phyloP scores from a whole-genome alignment of 1,139 yeast species.

The Kurtzmaniella natalensis region DNA sequence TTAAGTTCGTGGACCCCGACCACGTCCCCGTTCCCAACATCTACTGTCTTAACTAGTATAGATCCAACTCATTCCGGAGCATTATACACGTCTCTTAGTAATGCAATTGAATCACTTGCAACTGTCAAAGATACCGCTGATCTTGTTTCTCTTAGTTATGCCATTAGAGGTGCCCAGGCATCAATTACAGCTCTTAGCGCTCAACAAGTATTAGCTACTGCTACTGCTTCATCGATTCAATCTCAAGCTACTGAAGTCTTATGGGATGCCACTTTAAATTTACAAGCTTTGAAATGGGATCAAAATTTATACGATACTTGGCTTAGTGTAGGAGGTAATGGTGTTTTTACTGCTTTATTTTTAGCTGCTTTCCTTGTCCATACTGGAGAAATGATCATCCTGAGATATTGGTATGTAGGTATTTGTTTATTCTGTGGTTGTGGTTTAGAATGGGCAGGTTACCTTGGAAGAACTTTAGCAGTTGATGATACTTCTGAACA shows the following conservation, averaged over 20 bases:
- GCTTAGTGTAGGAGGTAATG: constrained; percentile 26
- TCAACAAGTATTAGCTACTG: constrained; percentile 34
- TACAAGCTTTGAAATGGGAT: constrained; percentile 24
- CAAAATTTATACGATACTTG: constrained; percentile 21
- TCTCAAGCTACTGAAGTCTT: constrained; percentile 31
- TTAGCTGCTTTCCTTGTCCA: constrained; percentile 19
- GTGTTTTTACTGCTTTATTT: constrained; percentile 26
- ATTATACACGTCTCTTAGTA: constrained; percentile 7
- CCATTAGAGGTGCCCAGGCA: constrained; percentile 35
- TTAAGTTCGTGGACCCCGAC: constrained; percentile 20
- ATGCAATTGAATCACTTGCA: constrained; percentile 14
- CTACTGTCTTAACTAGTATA: constrained; percentile 15
- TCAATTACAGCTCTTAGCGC: constrained; percentile 32
- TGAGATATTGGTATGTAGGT: constrained; percentile 28
- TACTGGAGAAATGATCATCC: constrained; percentile 16
- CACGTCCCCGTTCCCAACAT: constrained; percentile 13
- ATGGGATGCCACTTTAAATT: constrained; percentile 28
- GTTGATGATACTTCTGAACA: constrained; percentile 15
- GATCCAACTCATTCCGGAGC: constrained; percentile 17
- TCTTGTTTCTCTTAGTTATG: constrained; percentile 18
- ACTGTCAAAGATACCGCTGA: constrained; percentile 11
- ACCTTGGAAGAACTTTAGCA: constrained; percentile 18
- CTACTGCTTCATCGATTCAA: constrained; percentile 23
- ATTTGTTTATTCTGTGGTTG: constrained; percentile 22
- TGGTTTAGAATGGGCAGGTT: constrained; percentile 21